A percentile compares a stretch with the other conserved stretches of the same genome.
phyloP scores from a whole-genome alignment of 2,329 filamentous ascomycete species.

The Nigrospora oryzae region DNA sequence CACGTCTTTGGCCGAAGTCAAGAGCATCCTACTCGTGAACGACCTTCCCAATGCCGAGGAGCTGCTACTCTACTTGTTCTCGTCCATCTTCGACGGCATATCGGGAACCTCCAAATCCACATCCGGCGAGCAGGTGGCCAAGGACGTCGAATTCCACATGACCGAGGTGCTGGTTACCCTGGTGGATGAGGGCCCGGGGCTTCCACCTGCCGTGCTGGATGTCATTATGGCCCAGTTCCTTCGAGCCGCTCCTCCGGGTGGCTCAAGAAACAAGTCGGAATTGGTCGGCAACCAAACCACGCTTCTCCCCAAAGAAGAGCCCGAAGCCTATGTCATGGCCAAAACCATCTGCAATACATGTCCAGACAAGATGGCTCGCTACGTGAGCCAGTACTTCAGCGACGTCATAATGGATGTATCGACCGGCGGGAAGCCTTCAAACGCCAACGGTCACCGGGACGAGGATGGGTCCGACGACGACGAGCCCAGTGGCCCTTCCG shows the following conservation, averaged over 20 bases:
- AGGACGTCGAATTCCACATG: slow-evolving; percentile 91
- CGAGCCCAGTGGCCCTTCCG: slow-evolving; percentile 54
- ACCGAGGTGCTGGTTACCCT: slow-evolving; percentile 75
- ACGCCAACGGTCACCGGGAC: slow-evolving; percentile 47
- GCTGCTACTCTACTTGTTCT: slow-evolving; percentile 75
- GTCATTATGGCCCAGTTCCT: slow-evolving; percentile 94
- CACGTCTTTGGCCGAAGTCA: slow-evolving; percentile 80
- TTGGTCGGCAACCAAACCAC: slow-evolving; percentile 73
- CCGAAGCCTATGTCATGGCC: slow-evolving; percentile 92
- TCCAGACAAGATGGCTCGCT: slow-evolving; percentile 88
- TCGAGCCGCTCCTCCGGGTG: slow-evolving; percentile 66
- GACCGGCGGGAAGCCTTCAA: slow-evolving; percentile 35
- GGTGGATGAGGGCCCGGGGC: slow-evolving; percentile 73
- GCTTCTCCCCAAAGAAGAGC: slow-evolving; percentile 77
- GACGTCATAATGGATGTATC: slow-evolving; percentile 90
- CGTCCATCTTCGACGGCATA: slow-evolving; percentile 84
- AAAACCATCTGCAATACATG: slow-evolving; percentile 86
- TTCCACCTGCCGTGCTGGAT: slow-evolving; percentile 79
- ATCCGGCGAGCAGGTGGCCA: slow-evolving; percentile 74
- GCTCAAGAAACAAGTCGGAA: slow-evolving; percentile 50
- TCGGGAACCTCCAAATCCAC: slow-evolving; percentile 67
- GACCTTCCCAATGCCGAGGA: slow-evolving; percentile 78
- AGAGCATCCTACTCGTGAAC: slow-evolving; percentile 86
- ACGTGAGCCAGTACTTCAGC: slow-evolving; percentile 94
- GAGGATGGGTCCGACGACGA: slow-evolving; percentile 59